Percentiles rank a stretch among this genome's conserved stretches.
phyloP scores from a whole-genome alignment of 495 filamentous ascomycete genomes.

The Polyplosphaeria fusca region DNA sequence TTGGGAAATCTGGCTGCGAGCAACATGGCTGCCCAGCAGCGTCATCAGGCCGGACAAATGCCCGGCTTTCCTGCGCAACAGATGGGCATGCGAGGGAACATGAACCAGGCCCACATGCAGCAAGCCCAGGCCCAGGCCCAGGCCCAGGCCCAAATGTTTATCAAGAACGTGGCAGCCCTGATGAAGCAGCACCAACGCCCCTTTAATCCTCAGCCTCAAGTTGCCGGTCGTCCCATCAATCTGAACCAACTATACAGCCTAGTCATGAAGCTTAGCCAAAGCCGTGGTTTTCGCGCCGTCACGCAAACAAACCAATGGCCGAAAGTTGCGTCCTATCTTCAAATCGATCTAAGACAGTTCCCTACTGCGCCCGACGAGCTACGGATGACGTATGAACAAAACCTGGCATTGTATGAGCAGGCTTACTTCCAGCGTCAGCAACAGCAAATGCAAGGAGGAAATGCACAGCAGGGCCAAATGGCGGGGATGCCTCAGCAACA shows the following conservation, averaged over 20 bases:
- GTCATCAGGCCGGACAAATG: conserved; percentile 32
- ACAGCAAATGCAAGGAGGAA: conserved; percentile 6
- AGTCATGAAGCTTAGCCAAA: conserved; percentile 63
- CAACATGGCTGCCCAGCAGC: conserved; percentile 51
- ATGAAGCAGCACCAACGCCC: conserved; percentile 67
- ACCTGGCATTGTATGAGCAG: conserved; percentile 66
- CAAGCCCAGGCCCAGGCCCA: conserved; percentile 19
- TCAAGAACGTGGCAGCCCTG: conserved; percentile 68
- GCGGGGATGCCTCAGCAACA: conserved; percentile 42
- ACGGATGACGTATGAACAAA: conserved; percentile 67
- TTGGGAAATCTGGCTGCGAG: conserved; percentile 35
- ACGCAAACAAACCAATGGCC: conserved; percentile 67
- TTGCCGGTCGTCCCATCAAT: conserved; percentile 67
- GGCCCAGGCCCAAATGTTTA: conserved; percentile 47
- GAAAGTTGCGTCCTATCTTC: conserved; percentile 62
- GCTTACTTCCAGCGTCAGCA: conserved; percentile 10
- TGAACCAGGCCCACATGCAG: conserved; percentile 39
- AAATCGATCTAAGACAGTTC: conserved; percentile 63
- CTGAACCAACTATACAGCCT: conserved; percentile 70
- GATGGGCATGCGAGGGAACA: conserved; percentile 50
- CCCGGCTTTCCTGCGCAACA: conserved; percentile 37
- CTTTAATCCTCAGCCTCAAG: conserved; percentile 65
- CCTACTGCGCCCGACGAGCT: conserved; percentile 66
- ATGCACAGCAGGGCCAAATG: conserved; percentile 38
- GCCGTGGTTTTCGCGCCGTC: conserved; percentile 76